Evolutionary conservation across 768 basidiomycete genomes (phyloP).

Genomic region (Omphalotus guepiniiformis): DNA sequence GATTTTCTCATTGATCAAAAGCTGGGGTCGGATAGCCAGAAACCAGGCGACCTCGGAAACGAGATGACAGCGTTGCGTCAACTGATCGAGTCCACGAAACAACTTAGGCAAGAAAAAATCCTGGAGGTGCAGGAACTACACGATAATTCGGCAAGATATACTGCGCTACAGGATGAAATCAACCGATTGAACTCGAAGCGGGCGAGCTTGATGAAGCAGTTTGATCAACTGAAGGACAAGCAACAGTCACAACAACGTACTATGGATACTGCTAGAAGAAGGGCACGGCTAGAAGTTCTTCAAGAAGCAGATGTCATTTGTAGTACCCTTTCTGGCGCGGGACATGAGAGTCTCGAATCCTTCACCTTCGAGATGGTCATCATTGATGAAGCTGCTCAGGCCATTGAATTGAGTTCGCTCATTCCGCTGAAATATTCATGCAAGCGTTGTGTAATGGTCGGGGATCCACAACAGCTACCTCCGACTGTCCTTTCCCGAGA

Average conservation of each 20-base stretch:
- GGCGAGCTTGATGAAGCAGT: constrained; percentile 57
- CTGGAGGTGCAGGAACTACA: constrained; percentile 52
- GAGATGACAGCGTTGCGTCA: constrained; percentile 56
- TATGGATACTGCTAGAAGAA: constrained; percentile 77
- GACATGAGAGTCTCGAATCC: constrained; percentile 78
- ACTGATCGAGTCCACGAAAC: constrained; percentile 69
- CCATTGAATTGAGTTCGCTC: constrained; percentile 90
- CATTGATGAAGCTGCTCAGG: constrained; percentile 97
- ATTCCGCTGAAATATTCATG: constrained; percentile 92
- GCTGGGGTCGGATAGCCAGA: constrained; percentile 40
- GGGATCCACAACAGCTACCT: constrained; percentile 94
- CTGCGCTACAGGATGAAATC: constrained; percentile 69
- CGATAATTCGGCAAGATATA: constrained; percentile 50
- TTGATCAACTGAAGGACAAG: constrained; percentile 79
- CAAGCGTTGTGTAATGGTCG: constrained; percentile 87
- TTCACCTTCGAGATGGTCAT: constrained; percentile 94
- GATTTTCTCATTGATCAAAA: constrained; percentile 83
- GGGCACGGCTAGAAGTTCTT: constrained; percentile 70
- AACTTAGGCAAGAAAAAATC: constrained; percentile 50
- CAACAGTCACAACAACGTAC: constrained; percentile 76
- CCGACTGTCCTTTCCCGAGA: constrained; percentile 67
- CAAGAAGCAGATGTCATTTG: constrained; percentile 92
- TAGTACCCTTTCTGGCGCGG: constrained; percentile 88
- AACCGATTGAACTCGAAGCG: constrained; percentile 58
- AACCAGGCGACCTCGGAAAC: constrained; percentile 47